Base-by-base conservation (phyloP, 176 grass and related monocot species). In the Thalia dealbata region DNA sequence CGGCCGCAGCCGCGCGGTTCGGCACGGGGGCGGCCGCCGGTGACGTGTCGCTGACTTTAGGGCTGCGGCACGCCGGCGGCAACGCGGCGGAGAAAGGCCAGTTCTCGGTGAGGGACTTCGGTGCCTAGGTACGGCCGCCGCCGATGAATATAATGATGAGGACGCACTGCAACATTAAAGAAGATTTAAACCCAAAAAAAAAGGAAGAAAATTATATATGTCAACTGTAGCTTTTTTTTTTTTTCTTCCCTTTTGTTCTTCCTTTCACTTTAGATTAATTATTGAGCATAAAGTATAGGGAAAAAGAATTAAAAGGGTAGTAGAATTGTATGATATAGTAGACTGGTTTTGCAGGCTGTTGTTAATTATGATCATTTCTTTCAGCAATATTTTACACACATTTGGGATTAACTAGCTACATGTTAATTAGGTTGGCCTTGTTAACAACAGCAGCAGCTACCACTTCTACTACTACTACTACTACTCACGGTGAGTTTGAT, bases 1-100 rank as follows among this genome's bases (percentile, higher is more conserved):
- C 68, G 2, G 76, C 72, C 80, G 56, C 78, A 80, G 80, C 35
- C 92, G 82, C 92, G 78, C 78, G 93, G 66, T 90, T 89, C 74
- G 89, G 86, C 61, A 58, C 71, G 32, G 89, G 84, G 16, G 59
- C 61, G 2, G 70, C 81, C 0, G 76, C 84, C 10, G 83, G 95
- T 58, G 90, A 99, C 74, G 95, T 99, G 51, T 95, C 95, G 15
- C 83, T 99, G 29, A 99, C 95, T 22, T 81, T 99, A 16, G 95
- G 95, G 38, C 80, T 99, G 54, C 95, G 84, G 69, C 95, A 99
- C 13, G 86, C 83, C 26, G 81, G 79, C 3, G 38, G 70, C 48
- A 72, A 30, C 48, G 67, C 52, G 23, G 12, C 41, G 52, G 77
- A 79, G 86, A 88, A 78, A 51, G 81, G 82, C 71, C 73, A 88